A percentile compares a stretch with the other conserved stretches of the same genome.
Evolutionary conservation across 768 basidiomycete genomes (phyloP).

Genomic region (Piloderma croceum): DNA sequence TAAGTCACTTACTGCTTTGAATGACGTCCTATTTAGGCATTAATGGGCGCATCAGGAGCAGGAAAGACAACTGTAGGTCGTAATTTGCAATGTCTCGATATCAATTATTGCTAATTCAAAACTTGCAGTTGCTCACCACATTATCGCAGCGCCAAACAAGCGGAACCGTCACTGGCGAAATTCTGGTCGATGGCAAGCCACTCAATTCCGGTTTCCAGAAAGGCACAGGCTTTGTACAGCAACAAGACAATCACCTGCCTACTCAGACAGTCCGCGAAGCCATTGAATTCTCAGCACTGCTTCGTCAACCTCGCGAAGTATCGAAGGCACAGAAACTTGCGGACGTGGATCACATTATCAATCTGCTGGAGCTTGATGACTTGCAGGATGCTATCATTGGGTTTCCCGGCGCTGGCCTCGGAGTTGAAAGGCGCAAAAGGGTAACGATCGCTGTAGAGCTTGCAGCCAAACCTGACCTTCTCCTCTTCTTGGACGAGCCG

Average conservation of each 20-base stretch:
- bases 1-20: too few species aligned
- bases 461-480: constrained; percentile 45
- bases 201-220: constrained; percentile 35
- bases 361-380: constrained; percentile 42
- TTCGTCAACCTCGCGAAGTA: constrained; percentile 38
- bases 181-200: constrained; percentile 34
- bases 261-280: constrained; percentile 51
- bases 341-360: constrained; percentile 42
- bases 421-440: constrained; percentile 41
- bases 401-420: constrained; percentile 28
- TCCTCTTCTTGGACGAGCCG: constrained; percentile 53
- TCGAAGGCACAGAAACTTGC: constrained; percentile 37
- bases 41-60: constrained; percentile 14
- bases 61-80: constrained; percentile 36
- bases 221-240: constrained; percentile 45
- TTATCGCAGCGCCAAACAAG: constrained; percentile 43
- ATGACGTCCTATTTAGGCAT: too few species aligned
- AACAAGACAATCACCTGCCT: constrained; percentile 41
- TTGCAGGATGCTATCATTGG: constrained; percentile 45
- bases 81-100: too few species aligned
- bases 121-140: constrained; percentile 37
- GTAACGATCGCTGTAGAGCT: constrained; percentile 52
- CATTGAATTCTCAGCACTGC: constrained; percentile 39
- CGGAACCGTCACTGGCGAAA: constrained; percentile 42
- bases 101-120: too few species aligned